A percentile compares a stretch with the other conserved stretches of the same genome.
Conservation (phyloP, 371 early-diverging fungal species). For the Mucor velutinosus region DNA sequence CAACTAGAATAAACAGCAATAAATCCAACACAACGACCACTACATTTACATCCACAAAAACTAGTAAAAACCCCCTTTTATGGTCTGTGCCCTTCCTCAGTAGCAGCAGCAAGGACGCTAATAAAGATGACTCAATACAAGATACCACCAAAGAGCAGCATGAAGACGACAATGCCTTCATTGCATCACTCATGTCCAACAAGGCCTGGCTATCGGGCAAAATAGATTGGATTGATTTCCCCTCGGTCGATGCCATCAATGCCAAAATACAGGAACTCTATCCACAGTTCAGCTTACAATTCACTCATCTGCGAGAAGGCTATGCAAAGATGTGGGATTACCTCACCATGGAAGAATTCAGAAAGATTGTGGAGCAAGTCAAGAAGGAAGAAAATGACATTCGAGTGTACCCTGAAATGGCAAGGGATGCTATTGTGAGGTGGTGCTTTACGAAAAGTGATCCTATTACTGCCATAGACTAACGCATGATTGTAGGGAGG, state of each 20-base stretch:
- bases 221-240: slow-evolving; percentile 19
- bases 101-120: background rate
- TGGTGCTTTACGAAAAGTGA: background rate
- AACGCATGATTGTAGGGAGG: slow-evolving; percentile 17
- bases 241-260: slow-evolving; percentile 27
- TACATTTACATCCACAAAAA: background rate
- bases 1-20: background rate
- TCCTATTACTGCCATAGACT: background rate
- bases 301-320: slow-evolving; percentile 26
- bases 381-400: slow-evolving; percentile 21
- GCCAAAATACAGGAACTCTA: slow-evolving; percentile 27
- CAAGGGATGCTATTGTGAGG: slow-evolving; percentile 34
- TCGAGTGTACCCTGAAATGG: slow-evolving; percentile 31
- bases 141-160: background rate
- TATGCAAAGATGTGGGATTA: slow-evolving; percentile 40
- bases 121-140: background rate
- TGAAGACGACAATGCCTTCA: slow-evolving; percentile 19
- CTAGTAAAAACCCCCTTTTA: background rate
- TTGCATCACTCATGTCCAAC: slow-evolving; percentile 20
- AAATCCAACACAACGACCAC: background rate
- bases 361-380: slow-evolving; percentile 32
- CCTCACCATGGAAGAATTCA: slow-evolving; percentile 41
- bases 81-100: slow-evolving; percentile 3
- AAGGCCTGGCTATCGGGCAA: slow-evolving; percentile 15
- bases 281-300: slow-evolving; percentile 27